Conservation (phyloP, 805 yeast genomes). For the Myxozyma melibiosi region DNA sequence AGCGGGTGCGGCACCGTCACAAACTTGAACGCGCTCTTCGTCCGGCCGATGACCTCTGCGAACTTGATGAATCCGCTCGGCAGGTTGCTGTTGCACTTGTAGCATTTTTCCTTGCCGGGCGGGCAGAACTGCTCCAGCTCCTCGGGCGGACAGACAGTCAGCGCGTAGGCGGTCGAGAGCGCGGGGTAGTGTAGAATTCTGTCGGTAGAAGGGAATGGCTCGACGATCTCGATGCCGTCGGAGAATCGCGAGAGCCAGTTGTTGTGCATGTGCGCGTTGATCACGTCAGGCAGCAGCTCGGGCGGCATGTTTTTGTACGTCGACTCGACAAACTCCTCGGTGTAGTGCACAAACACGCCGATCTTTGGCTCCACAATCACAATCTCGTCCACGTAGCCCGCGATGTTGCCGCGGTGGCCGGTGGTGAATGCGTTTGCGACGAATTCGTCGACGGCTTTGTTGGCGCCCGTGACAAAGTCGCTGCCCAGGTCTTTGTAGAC, state of each 20-base stretch:
- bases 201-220: slow-evolving; percentile 31
- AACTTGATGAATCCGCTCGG: slow-evolving; percentile 9
- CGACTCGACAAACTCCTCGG: slow-evolving; percentile 26
- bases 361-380: slow-evolving; percentile 21
- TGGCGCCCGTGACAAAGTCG: slow-evolving; percentile 26
- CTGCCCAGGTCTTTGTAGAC: slow-evolving; percentile 33
- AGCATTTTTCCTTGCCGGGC: slow-evolving; percentile 29
- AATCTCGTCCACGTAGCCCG: slow-evolving; percentile 7
- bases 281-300: slow-evolving; percentile 35
- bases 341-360: slow-evolving; percentile 35
- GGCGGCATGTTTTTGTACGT: slow-evolving; percentile 17
- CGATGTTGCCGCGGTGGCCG: slow-evolving; percentile 13
- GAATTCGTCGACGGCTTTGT: slow-evolving; percentile 11
- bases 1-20: slow-evolving; percentile 30
- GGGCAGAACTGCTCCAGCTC: slow-evolving; percentile 34
- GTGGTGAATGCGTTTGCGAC: slow-evolving; percentile 11
- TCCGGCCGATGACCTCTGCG: slow-evolving; percentile 6
- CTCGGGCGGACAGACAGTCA: slow-evolving; percentile 35
- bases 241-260: slow-evolving; percentile 34
- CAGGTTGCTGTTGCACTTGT: slow-evolving; percentile 14
- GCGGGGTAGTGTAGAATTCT: slow-evolving; percentile 30
- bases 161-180: slow-evolving; percentile 28
- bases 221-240: slow-evolving; percentile 32
- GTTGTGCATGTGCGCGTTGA: slow-evolving; percentile 38
- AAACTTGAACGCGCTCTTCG: slow-evolving; percentile 6